Base-by-base conservation (phyloP, 768 basidiomycete genomes). In the Lentinus brumalis region DNA sequence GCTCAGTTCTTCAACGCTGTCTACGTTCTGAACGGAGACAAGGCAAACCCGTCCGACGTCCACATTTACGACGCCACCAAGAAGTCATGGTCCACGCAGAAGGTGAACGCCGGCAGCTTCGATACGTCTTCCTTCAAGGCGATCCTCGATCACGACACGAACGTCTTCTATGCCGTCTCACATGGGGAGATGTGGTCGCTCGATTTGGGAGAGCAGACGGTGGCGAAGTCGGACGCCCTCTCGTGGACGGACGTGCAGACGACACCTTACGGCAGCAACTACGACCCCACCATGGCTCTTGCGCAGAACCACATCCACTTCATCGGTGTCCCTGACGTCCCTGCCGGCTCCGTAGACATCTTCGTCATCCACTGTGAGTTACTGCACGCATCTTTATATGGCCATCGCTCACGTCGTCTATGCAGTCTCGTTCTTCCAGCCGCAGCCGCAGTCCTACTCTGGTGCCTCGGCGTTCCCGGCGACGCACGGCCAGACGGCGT, bases 111-210 rank as follows among this genome's bases (percentile, higher is more conserved):
- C 0, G 81, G 80, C 39, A 73, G 73, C 55, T 87, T 89, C 66
- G 86, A 94, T 71, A 81, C 85, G 4, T 73, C 79, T 2, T 82
- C 84, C 18, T 88, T 87, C 67, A 80, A 78, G 30, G 83, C 90
- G 30, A 86, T 96, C 62, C 82, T 98, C 38, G 95, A 98, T 76
- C 95, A 96, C 65, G 95, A 98, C 73, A 98, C 95, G 52, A 95
- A 96, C 63, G 86, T 89, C 61, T 89, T 97, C 76, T 91, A 92
- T 72, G 89, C 87, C 0, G 76, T 91, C 60, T 88, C 88, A 4
- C 76, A 83, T 1, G 84, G 81, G 47, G 84, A 83, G 55, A 60
- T 96, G 2, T 93, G 77, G 67, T 83, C 81, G 46, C 78, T 96
- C 45, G 84, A 94, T 73, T 86, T 96, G 83, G 80, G 76, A 29